Evolutionary conservation across 2,329 filamentous ascomycete genomes (phyloP).

Genomic region (Penicillium sp.): DNA sequence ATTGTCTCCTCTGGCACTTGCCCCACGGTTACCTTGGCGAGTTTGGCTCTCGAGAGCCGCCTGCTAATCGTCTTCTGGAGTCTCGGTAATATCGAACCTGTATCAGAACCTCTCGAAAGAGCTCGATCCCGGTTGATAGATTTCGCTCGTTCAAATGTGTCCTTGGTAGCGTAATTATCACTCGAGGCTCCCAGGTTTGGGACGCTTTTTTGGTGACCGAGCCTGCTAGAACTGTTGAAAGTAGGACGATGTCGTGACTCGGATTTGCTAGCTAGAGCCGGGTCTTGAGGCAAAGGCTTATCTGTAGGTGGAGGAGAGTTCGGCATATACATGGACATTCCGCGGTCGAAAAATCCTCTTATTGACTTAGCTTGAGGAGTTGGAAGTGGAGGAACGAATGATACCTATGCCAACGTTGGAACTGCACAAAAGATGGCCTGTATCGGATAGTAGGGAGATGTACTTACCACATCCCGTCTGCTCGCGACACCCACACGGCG

Average conservation of each 20-base stretch:
- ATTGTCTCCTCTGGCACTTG: slow-evolving; percentile 20
- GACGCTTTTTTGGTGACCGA: slow-evolving; percentile 24
- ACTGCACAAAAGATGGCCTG: background rate
- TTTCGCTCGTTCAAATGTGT: slow-evolving; percentile 25
- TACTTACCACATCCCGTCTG: slow-evolving; percentile 71
- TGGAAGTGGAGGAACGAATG: slow-evolving; percentile 22
- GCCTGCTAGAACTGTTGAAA: slow-evolving; percentile 13
- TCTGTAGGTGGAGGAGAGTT: slow-evolving; percentile 20
- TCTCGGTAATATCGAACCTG: slow-evolving; percentile 21
- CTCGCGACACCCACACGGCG: slow-evolving; percentile 82
- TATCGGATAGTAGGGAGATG: background rate
- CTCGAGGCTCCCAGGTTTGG: slow-evolving; percentile 24
- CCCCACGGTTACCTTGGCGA: slow-evolving; percentile 27
- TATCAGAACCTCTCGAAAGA: slow-evolving; percentile 14
- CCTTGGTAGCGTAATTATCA: slow-evolving; percentile 20
- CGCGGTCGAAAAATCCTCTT: slow-evolving; percentile 32
- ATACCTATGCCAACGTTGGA: slow-evolving; percentile 25
- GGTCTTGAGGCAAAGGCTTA: slow-evolving; percentile 40
- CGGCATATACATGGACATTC: slow-evolving; percentile 11
- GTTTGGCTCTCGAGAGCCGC: slow-evolving; percentile 30
- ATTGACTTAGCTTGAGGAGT: slow-evolving; percentile 28
- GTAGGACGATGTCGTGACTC: slow-evolving; percentile 19
- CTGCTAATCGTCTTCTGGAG: slow-evolving; percentile 28
- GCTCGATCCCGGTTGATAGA: slow-evolving; percentile 30
- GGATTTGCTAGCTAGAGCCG: slow-evolving; percentile 17